These are phyloP conservation scores for Przewalskia tangutica DNA, from an alignment of 257 asterid species.

Conservation along the genomic window DNA sequence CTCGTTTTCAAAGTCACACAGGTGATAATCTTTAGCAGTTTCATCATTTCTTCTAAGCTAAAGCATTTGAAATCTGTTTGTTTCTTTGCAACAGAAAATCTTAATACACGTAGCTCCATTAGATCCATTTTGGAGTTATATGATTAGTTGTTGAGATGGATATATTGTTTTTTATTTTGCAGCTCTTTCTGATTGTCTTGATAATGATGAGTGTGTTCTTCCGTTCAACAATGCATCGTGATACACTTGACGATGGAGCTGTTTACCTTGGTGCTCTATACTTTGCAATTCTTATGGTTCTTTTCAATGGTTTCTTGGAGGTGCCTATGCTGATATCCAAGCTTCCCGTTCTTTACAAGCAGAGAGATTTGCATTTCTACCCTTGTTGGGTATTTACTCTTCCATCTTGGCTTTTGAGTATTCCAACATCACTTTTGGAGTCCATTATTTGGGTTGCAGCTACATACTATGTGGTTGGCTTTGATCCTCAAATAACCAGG, in stretches of 20 bases:
- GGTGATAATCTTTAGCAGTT: constrained; percentile 18
- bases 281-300: constrained; percentile 63
- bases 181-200: constrained; percentile 54
- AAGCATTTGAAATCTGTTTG: too few species aligned
- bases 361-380: constrained; percentile 66
- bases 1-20: constrained; percentile 57
- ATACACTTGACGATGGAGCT: constrained; percentile 62
- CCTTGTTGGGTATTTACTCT: constrained; percentile 86
- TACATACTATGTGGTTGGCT: constrained; percentile 82
- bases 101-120: not conserved
- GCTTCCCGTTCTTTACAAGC: constrained; percentile 90
- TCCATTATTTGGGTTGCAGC: constrained; percentile 65
- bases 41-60: not conserved
- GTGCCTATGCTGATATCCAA: constrained; percentile 66
- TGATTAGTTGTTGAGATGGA: not conserved
- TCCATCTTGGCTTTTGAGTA: constrained; percentile 78
- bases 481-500: constrained; percentile 77
- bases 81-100: not conserved
- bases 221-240: constrained; percentile 61
- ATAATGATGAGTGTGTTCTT: constrained; percentile 78
- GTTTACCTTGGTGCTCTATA: constrained; percentile 75
- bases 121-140: not conserved
- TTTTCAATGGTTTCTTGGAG: constrained; percentile 84
- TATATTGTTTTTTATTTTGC: constrained; percentile 20
- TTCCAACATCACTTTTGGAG: constrained; percentile 61